These are phyloP conservation scores for Mycena filopes DNA, from an alignment of 768 basidiomycete species.

Conservation along the genomic window DNA sequence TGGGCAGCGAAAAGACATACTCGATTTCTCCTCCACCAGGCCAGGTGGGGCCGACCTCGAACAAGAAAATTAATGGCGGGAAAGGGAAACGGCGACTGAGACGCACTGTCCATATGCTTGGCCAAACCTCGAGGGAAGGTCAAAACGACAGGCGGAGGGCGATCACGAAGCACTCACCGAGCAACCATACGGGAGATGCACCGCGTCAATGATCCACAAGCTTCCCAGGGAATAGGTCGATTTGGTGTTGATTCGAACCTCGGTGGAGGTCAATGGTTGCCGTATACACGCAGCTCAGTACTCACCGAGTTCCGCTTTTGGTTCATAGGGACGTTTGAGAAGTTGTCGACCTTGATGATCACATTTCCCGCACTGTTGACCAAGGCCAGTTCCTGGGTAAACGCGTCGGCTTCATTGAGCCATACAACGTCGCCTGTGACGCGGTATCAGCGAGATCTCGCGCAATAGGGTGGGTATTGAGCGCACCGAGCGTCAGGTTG, in stretches of 20 bases:
- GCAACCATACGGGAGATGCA: conserved; percentile 63
- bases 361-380: conserved; percentile 60
- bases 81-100: not conserved
- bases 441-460: not conserved
- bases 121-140: conserved; percentile 52
- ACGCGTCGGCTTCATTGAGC: conserved; percentile 50
- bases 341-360: conserved; percentile 71
- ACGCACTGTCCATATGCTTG: conserved; percentile 59
- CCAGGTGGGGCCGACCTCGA: conserved; percentile 50
- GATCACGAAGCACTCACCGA: conserved; percentile 48
- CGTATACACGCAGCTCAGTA: conserved; percentile 20
- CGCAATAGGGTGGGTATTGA: not conserved
- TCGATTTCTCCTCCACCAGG: conserved; percentile 62
- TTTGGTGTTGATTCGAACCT: conserved; percentile 59
- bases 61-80: not conserved
- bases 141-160: not conserved
- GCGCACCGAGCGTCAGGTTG: conserved; percentile 45
- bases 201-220: conserved; percentile 55
- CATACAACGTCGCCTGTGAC: conserved; percentile 59
- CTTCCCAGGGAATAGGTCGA: conserved; percentile 55
- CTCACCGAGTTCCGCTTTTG: conserved; percentile 69
- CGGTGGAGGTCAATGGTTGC: not conserved
- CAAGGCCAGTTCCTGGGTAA: conserved; percentile 56
- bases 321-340: conserved; percentile 57
- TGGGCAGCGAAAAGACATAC: conserved; percentile 30